Percentiles rank a stretch among this genome's conserved stretches.
These are phyloP conservation scores for Sclerotinia minor DNA, from an alignment of 2,329 filamentous ascomycete genomes.

Conservation along the genomic window DNA sequence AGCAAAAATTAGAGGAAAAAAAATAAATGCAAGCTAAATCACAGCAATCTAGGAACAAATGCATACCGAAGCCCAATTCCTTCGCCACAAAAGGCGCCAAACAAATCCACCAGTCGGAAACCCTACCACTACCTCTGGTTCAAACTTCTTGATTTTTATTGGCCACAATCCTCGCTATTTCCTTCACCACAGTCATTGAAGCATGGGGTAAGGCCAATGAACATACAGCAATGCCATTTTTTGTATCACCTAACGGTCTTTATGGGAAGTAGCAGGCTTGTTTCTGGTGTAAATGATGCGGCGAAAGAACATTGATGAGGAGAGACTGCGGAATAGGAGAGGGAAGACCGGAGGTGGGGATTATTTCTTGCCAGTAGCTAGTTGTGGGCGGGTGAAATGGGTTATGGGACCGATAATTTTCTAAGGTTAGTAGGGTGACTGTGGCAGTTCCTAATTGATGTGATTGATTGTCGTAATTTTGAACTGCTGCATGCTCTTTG, in stretches of 20 bases:
- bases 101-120: slow-evolving; percentile 15
- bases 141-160: neutral
- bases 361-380: slow-evolving; percentile 15
- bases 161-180: slow-evolving; percentile 8
- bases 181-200: slow-evolving; percentile 8
- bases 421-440: neutral
- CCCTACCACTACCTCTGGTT: slow-evolving; percentile 4
- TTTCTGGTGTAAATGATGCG: neutral
- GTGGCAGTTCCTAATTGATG: neutral
- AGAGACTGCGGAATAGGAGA: slow-evolving; percentile 2
- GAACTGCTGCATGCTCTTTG: neutral
- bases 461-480: neutral
- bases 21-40: neutral
- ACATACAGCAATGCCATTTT: neutral
- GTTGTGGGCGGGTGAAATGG: slow-evolving; percentile 9
- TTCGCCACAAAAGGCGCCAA: slow-evolving; percentile 15
- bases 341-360: neutral
- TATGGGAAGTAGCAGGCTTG: slow-evolving; percentile 8
- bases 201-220: slow-evolving; percentile 14
- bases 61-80: slow-evolving; percentile 10
- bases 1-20: neutral
- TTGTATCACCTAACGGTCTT: neutral
- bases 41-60: neutral
- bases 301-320: slow-evolving; percentile 10
- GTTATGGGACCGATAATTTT: neutral